Conservation (phyloP, 1,284 basidiomycete species). For the Meripilus lineatus region DNA sequence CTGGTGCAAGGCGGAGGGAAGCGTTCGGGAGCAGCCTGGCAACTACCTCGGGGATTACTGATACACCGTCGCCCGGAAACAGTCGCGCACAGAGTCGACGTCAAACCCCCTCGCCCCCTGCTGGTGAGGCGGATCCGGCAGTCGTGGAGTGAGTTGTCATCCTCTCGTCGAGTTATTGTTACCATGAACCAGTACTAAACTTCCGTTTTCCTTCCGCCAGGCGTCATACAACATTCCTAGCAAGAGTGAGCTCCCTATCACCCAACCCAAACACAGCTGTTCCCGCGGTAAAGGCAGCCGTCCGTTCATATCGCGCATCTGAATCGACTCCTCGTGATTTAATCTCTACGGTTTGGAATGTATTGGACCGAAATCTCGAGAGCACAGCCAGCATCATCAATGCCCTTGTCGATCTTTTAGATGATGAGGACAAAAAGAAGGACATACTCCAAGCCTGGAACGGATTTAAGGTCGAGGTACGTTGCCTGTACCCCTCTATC, state of each 20-base stretch:
- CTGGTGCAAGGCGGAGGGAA: conserved; percentile 40
- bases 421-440: conserved; percentile 80
- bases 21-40: conserved; percentile 68
- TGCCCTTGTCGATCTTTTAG: conserved; percentile 76
- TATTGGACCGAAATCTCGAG: conserved; percentile 77
- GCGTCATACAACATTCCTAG: conserved; percentile 65
- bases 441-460: conserved; percentile 78
- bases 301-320: conserved; percentile 73
- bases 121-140: conserved; percentile 46
- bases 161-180: conserved; percentile 1
- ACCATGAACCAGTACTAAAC: no score
- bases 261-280: conserved; percentile 70
- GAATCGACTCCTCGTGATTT: conserved; percentile 84
- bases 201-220: conserved; percentile 32
- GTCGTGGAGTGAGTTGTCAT: conserved; percentile 44
- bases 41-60: conserved; percentile 25
- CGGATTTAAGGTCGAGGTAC: conserved; percentile 78
- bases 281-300: conserved; percentile 74
- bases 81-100: conserved; percentile 33
- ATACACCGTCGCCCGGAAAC: conserved; percentile 16
- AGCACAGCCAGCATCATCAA: conserved; percentile 76
- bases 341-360: conserved; percentile 82
- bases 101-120: conserved; percentile 40
- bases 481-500: no score
- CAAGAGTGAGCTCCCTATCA: conserved; percentile 64